phyloP scores from a whole-genome alignment of 129 eudicot species.

The Helichrysum umbraculigerum region DNA sequence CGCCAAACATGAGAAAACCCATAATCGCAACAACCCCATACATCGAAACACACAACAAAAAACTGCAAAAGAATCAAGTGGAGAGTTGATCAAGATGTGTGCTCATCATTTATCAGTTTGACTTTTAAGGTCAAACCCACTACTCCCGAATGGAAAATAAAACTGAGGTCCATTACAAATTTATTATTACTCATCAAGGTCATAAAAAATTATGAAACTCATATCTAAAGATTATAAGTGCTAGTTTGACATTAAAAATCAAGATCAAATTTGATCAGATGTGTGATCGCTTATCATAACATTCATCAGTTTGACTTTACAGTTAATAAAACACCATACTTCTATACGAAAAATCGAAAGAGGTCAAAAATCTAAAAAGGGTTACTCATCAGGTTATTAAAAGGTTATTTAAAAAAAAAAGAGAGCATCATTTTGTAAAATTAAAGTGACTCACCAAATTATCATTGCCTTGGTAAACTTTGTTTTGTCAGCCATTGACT shows the following conservation, averaged over 20 bases:
- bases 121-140: conserved; percentile 21
- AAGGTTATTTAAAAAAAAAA: not conserved
- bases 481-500: conserved; percentile 83
- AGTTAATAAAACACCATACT: not conserved
- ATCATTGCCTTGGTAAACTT: conserved; percentile 68
- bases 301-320: not conserved
- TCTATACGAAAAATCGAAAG: not conserved
- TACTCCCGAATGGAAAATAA: not conserved
- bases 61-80: conserved; percentile 48
- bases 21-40: conserved; percentile 70
- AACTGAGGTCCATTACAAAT: not conserved
- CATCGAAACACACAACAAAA: conserved; percentile 48
- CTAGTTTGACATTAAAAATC: conserved; percentile 7
- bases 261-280: not conserved
- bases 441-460: conserved; percentile 46
- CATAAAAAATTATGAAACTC: not conserved
- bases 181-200: not conserved
- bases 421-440: not conserved
- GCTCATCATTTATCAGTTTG: conserved; percentile 14
- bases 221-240: conserved; percentile 1
- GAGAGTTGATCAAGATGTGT: conserved; percentile 14
- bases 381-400: not conserved
- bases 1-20: conserved; percentile 93
- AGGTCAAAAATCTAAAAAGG: not conserved
- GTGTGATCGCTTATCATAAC: not conserved